Base-by-base conservation (phyloP, 2,329 filamentous ascomycete species). In the Diplodia scrobiculata region DNA sequence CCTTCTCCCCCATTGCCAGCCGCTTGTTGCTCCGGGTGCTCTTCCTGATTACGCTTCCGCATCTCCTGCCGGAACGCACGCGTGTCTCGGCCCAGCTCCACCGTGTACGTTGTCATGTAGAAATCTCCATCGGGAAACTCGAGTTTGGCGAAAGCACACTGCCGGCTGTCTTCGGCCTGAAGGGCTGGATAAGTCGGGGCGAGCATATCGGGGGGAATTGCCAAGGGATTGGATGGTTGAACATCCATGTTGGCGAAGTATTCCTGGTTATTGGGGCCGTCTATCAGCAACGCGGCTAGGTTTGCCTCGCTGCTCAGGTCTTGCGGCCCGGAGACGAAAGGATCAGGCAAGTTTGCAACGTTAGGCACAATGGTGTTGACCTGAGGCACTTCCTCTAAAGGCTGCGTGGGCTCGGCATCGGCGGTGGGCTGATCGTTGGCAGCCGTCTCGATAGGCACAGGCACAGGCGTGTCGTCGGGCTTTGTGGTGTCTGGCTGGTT, bases 121-220 rank as follows among this genome's bases (percentile, higher is more conserved):
- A 91, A 92, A 66, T 87, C 84, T 73, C 89, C 89, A 79, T 93
- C 90, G 70, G 85, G 83, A 73, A 93, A 92, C 71, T 88, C 85
- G 68, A 93, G 79, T 73, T 87, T 87, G 48, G 86, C 87, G 75
- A 86, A 89, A 38, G 86, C 86, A 69, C 84, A 66, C n/a, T 66
- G 65, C 2, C 65, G 65, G 25, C 50, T 62, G n/a, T 66, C 55
- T n/a, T 66, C 64, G 21, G 53, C 19, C 34, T 66, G 64, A 34
- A 45, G 45, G 14, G 13, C 47, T 47, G 53, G 34, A 21, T 32
- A 25, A 9, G 10, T 51, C 2, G 47, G 14, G 45, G 38, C 47
- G 27, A 66, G 64, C 53, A 66, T 59, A n/a, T 66, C 64, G 9
- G 64, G 64, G 45, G 53, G 54, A 3, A 66, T 38, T n/a, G 53